Conservation (phyloP, 345 rosid species). For the Hibiscus tridactylites region DNA sequence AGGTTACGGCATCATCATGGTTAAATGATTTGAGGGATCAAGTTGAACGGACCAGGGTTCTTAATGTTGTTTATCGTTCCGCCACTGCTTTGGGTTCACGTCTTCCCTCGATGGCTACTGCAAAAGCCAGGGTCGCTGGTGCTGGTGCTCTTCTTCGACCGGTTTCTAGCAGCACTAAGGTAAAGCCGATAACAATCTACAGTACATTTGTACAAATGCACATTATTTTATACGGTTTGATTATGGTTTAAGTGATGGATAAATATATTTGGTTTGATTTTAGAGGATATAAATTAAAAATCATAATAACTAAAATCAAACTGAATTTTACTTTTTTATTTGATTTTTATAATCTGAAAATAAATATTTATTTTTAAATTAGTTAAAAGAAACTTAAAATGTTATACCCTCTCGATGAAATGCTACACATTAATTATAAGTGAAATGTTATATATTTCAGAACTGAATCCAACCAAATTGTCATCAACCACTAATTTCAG, state of each 20-base stretch:
- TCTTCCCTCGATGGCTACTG: constrained; percentile 87
- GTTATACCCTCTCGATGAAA: no score
- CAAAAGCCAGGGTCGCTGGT: constrained; percentile 92
- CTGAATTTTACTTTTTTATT: background rate
- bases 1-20: constrained; percentile 97
- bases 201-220: background rate
- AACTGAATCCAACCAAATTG: background rate
- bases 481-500: background rate
- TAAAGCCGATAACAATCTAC: constrained; percentile 12
- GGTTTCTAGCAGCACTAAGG: constrained; percentile 86
- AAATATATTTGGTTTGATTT: background rate
- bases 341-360: background rate
- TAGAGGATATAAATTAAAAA: background rate
- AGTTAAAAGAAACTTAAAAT: background rate
- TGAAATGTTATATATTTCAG: no score
- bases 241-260: no score
- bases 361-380: background rate
- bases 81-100: constrained; percentile 92
- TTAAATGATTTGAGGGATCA: constrained; percentile 89
- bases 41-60: constrained; percentile 77
- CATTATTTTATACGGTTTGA: background rate
- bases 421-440: no score
- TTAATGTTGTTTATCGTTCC: constrained; percentile 85
- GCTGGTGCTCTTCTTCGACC: constrained; percentile 90
- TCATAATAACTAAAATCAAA: background rate